Conservation (phyloP, 768 basidiomycete species). For the Naganishia antarctica region DNA sequence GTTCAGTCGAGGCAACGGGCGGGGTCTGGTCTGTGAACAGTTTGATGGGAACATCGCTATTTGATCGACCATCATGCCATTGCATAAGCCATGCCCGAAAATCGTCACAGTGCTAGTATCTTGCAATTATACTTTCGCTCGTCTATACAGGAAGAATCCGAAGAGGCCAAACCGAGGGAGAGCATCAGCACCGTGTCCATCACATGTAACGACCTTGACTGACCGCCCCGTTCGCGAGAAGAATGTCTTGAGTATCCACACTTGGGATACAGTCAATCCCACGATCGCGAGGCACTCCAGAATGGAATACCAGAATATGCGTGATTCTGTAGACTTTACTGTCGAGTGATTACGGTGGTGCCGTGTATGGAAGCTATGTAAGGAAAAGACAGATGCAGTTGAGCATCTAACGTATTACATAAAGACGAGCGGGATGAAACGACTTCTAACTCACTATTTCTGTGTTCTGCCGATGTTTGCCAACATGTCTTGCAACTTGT, state of each 20-base stretch:
- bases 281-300: conserved; percentile 72
- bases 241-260: conserved; percentile 90
- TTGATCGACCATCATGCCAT: too few relatives aligned
- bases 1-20: too few relatives aligned
- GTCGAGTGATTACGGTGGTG: conserved; percentile 91
- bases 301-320: conserved; percentile 89
- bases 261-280: conserved; percentile 80
- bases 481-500: conserved; percentile 78
- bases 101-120: too few relatives aligned
- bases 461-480: conserved; percentile 87
- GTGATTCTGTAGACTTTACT: conserved; percentile 82
- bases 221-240: conserved; percentile 87
- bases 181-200: background rate
- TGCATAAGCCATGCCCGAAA: too few relatives aligned
- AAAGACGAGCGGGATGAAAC: too few relatives aligned
- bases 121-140: conserved; percentile 1
- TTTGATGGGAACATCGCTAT: too few relatives aligned
- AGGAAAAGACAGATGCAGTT: too few relatives aligned
- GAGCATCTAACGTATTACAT: too few relatives aligned
- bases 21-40: too few relatives aligned
- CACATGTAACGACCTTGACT: conserved; percentile 8
- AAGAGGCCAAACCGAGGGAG: background rate
- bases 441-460: conserved; percentile 67
- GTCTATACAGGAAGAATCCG: background rate
- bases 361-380: conserved; percentile 89